Conservation (phyloP, 768 basidiomycete genomes). For the Amanita phalloides region DNA sequence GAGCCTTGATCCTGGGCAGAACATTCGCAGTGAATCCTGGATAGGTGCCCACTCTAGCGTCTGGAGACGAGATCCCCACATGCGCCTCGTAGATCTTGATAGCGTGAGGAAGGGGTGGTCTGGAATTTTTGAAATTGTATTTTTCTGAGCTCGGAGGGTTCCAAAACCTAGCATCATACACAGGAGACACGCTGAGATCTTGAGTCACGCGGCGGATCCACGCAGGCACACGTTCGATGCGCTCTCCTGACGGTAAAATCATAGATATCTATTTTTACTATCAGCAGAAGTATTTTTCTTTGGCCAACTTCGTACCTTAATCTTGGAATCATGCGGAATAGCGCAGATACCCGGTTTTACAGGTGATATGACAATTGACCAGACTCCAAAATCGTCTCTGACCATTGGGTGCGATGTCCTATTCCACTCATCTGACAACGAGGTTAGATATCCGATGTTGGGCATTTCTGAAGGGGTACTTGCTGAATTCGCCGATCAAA, state of each 20-base stretch:
- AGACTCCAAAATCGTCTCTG: conserved; percentile 78
- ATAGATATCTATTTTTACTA: conserved; percentile 66
- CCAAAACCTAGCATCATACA: conserved; percentile 98
- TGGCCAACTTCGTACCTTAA: conserved; percentile 55
- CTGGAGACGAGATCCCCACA: conserved; percentile 90
- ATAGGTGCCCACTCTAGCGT: conserved; percentile 85
- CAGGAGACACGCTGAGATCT: conserved; percentile 77
- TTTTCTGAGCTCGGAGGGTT: conserved; percentile 68
- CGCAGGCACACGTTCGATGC: conserved; percentile 86
- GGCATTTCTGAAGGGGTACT: conserved; percentile 22
- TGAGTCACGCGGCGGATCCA: conserved; percentile 97
- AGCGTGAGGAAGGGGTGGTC: conserved; percentile 51
- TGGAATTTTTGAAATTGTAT: conserved; percentile 76
- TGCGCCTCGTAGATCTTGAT: conserved; percentile 94
- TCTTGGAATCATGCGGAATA: conserved; percentile 90
- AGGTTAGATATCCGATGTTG: conserved; percentile 1
- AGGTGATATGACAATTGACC: conserved; percentile 75
- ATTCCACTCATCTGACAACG: conserved; percentile 70
- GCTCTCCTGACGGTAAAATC: conserved; percentile 64
- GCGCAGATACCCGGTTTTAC: conserved; percentile 56
- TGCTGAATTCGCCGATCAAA: conserved; percentile 95
- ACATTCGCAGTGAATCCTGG: conserved; percentile 86
- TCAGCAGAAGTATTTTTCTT: neutral
- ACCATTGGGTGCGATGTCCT: conserved; percentile 79
- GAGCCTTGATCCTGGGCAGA: conserved; percentile 77